Evolutionary conservation across 2,329 filamentous ascomycete genomes (phyloP).

Genomic region (Venturia carpophila): DNA sequence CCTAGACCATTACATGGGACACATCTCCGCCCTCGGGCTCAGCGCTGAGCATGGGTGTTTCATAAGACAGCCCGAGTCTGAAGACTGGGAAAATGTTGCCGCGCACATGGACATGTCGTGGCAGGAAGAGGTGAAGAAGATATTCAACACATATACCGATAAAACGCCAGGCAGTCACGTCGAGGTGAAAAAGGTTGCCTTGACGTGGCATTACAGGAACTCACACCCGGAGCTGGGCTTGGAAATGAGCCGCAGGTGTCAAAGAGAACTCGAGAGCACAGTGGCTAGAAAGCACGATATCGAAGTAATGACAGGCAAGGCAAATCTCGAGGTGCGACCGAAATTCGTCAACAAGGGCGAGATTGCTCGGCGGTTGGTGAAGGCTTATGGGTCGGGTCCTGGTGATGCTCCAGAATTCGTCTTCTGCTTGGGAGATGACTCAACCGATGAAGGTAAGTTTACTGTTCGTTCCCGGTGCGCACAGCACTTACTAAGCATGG

Average conservation of each 20-base stretch:
- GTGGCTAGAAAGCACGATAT: slow-evolving; percentile 68
- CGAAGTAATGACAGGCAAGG: slow-evolving; percentile 94
- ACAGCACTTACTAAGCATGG: slow-evolving; percentile 20
- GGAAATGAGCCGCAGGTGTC: slow-evolving; percentile 72
- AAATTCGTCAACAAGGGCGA: slow-evolving; percentile 98
- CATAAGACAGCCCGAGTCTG: slow-evolving; percentile 68
- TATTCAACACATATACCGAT: slow-evolving; percentile 85
- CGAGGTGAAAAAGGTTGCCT: slow-evolving; percentile 84
- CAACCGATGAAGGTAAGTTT: slow-evolving; percentile 82
- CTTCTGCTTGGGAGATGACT: slow-evolving; percentile 88
- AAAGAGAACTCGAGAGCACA: slow-evolving; percentile 69
- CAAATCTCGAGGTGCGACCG: slow-evolving; percentile 92
- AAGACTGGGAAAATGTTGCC: slow-evolving; percentile 81
- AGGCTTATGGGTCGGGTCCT: slow-evolving; percentile 49
- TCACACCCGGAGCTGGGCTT: slow-evolving; percentile 79
- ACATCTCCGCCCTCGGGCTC: slow-evolving; percentile 81
- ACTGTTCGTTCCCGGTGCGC: not conserved
- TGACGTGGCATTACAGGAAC: slow-evolving; percentile 95
- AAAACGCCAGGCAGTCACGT: slow-evolving; percentile 80
- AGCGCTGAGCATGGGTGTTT: slow-evolving; percentile 97
- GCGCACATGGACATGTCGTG: slow-evolving; percentile 85
- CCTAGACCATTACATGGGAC: slow-evolving; percentile 82
- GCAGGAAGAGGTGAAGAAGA: slow-evolving; percentile 75
- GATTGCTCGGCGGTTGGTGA: slow-evolving; percentile 76
- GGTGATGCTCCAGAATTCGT: slow-evolving; percentile 57